A percentile compares a stretch with the other conserved stretches of the same genome.
These are phyloP conservation scores for Colletotrichum godetiae DNA, from an alignment of 2,329 filamentous ascomycete genomes.

Conservation along the genomic window DNA sequence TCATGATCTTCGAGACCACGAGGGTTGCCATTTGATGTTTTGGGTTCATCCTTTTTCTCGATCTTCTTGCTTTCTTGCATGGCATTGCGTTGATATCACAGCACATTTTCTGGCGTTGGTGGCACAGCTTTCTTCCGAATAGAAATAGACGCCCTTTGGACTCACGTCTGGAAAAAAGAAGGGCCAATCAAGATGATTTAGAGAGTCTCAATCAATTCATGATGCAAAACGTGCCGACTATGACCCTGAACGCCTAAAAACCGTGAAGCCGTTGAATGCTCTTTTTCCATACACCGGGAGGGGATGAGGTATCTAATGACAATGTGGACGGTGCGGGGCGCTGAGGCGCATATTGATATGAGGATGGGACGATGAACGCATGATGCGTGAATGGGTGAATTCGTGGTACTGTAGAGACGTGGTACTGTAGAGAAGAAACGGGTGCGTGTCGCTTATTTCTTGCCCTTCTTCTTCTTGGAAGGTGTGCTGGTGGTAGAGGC, in stretches of 20 bases:
- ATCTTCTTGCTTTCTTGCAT: conserved; percentile 21
- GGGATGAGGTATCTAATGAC: conserved; percentile 31
- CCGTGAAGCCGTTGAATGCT: conserved; percentile 19
- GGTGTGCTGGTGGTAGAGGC: conserved; percentile 48
- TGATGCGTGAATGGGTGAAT: neutral
- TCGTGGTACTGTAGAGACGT: neutral
- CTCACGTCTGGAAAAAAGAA: neutral
- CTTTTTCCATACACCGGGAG: conserved; percentile 10
- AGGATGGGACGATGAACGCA: neutral
- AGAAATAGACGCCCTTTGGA: conserved; percentile 12
- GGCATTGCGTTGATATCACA: conserved; percentile 35
- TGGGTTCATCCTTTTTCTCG: neutral
- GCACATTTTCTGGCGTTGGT: conserved; percentile 26
- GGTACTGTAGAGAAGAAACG: neutral
- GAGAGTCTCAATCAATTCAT: conserved; percentile 17
- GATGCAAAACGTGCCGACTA: conserved; percentile 4
- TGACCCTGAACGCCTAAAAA: conserved; percentile 29
- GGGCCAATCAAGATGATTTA: neutral
- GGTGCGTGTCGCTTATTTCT: conserved; percentile 59
- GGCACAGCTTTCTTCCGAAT: conserved; percentile 1
- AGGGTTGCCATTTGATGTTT: neutral
- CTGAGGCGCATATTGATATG: neutral
- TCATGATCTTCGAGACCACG: conserved; percentile 19
- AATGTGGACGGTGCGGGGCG: neutral
- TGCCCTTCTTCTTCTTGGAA: conserved; percentile 74